Percentiles rank a stretch among this genome's conserved stretches.
These are phyloP conservation scores for Puya raimondii DNA, from an alignment of 176 grass and related monocot genomes.

Conservation along the genomic window DNA sequence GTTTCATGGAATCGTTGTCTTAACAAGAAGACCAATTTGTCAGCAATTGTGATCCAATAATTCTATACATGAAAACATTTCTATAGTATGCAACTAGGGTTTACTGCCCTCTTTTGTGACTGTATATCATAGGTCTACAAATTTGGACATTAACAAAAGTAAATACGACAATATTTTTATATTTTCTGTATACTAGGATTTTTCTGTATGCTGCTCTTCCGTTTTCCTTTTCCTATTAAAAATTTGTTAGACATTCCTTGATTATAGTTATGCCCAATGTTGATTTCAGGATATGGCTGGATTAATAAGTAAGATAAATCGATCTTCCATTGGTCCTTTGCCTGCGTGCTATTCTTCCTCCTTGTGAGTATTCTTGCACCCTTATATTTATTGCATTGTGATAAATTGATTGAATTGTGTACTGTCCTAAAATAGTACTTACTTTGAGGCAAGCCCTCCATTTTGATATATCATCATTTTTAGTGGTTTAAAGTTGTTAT, in stretches of 20 bases:
- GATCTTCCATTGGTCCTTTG: constrained; percentile 88
- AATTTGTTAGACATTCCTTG: not conserved
- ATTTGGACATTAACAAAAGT: too few relatives aligned
- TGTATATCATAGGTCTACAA: too few relatives aligned
- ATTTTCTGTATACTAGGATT: too few relatives aligned
- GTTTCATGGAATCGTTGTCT: too few relatives aligned
- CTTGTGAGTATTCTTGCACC: constrained; percentile 52
- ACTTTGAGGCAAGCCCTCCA: not conserved
- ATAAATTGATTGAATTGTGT: not conserved
- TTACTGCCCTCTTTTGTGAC: too few relatives aligned
- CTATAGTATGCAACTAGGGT: too few relatives aligned
- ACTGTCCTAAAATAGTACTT: not conserved
- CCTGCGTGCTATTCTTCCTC: constrained; percentile 81
- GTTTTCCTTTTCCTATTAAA: not conserved
- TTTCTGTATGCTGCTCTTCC: not conserved
- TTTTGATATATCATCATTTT: not conserved
- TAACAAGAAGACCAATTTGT: too few relatives aligned
- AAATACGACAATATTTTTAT: too few relatives aligned
- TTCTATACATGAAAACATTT: too few relatives aligned
- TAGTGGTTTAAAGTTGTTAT: too few relatives aligned
- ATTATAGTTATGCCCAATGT: constrained; percentile 2
- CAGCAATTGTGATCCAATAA: too few relatives aligned
- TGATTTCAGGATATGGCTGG: constrained; percentile 97
- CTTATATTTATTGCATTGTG: not conserved
- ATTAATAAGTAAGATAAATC: constrained; percentile 99